These are phyloP conservation scores for Penicillium paradoxum DNA, from an alignment of 495 filamentous ascomycete genomes.

Conservation along the genomic window DNA sequence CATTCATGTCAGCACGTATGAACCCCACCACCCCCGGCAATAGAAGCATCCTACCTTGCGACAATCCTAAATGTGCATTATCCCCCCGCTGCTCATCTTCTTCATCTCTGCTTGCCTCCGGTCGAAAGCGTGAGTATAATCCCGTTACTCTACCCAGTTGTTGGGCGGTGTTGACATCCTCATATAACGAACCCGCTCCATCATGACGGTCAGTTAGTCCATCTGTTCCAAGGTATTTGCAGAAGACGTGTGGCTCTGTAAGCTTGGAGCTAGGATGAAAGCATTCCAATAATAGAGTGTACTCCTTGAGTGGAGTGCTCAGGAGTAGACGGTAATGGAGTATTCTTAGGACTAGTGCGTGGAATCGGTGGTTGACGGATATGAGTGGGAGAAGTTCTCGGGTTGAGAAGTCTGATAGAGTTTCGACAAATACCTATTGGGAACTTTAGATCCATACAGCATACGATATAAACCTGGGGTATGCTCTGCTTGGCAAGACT, in stretches of 20 bases:
- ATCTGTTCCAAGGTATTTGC: slow-evolving; percentile 60
- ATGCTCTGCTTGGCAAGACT: neutral
- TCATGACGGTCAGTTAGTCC: slow-evolving; percentile 38
- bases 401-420: slow-evolving; percentile 59
- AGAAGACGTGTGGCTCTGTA: slow-evolving; percentile 62
- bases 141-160: slow-evolving; percentile 34
- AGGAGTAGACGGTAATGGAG: slow-evolving; percentile 59
- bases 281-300: slow-evolving; percentile 69
- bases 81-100: slow-evolving; percentile 8
- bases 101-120: slow-evolving; percentile 44
- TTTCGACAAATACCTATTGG: slow-evolving; percentile 59
- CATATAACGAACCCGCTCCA: slow-evolving; percentile 38
- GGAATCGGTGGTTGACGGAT: slow-evolving; percentile 60
- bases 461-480: neutral
- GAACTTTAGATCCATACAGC: neutral
- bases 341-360: slow-evolving; percentile 61
- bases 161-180: slow-evolving; percentile 23
- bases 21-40: slow-evolving; percentile 22
- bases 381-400: slow-evolving; percentile 55
- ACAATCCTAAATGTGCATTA: slow-evolving; percentile 9
- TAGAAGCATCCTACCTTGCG: slow-evolving; percentile 16
- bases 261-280: slow-evolving; percentile 68
- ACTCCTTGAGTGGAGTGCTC: slow-evolving; percentile 52
- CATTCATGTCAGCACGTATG: slow-evolving; percentile 32
- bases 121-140: slow-evolving; percentile 58